A percentile compares a stretch with the other conserved stretches of the same genome.
These are phyloP conservation scores for Calocera cornea DNA, from an alignment of 768 basidiomycete genomes.

Conservation along the genomic window DNA sequence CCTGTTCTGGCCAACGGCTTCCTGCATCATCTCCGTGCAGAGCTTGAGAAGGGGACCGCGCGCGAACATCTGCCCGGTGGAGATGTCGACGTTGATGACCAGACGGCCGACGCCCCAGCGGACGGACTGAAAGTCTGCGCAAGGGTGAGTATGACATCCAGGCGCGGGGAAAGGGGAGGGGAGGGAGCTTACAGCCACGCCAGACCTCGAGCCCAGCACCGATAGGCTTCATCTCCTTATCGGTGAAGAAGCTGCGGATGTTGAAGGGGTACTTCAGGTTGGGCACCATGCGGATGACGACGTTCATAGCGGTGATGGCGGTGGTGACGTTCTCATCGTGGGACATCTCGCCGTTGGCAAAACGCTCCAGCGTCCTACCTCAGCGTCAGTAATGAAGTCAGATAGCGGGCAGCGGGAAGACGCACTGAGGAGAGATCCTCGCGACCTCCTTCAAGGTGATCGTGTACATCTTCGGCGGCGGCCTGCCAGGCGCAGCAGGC, in stretches of 20 bases:
- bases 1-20: conserved; percentile 22
- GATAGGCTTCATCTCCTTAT: conserved; percentile 35
- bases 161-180: not conserved
- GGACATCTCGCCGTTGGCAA: conserved; percentile 49
- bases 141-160: not conserved
- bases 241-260: conserved; percentile 59
- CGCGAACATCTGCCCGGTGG: conserved; percentile 63
- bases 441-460: conserved; percentile 47
- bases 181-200: conserved; percentile 43
- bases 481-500: conserved; percentile 17
- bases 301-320: conserved; percentile 49
- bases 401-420: not conserved
- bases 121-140: conserved; percentile 29
- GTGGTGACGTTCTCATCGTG: conserved; percentile 56
- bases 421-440: conserved; percentile 43
- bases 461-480: conserved; percentile 47
- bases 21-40: conserved; percentile 36
- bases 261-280: conserved; percentile 55
- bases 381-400: not conserved
- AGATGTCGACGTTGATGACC: conserved; percentile 64
- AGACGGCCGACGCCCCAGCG: conserved; percentile 51
- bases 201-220: conserved; percentile 48
- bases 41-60: conserved; percentile 45
- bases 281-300: conserved; percentile 63
- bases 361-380: conserved; percentile 46